phyloP scores from a whole-genome alignment of 768 basidiomycete species.

The Trametes meyenii region DNA sequence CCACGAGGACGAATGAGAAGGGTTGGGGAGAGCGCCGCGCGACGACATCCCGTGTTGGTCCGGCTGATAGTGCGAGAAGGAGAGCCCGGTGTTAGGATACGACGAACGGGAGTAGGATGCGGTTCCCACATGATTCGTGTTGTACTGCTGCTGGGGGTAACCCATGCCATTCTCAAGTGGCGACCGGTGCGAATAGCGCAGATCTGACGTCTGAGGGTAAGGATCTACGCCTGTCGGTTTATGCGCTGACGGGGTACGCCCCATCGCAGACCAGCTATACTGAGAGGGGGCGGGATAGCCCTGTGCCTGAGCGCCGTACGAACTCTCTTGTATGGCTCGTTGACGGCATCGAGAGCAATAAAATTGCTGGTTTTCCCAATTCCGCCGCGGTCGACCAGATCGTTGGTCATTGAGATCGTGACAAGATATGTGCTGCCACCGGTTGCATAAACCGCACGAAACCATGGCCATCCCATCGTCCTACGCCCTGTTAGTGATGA shows the following conservation, averaged over 20 bases:
- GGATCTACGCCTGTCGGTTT: conserved; percentile 12
- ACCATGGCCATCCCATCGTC: conserved; percentile 81
- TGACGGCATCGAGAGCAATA: conserved; percentile 62
- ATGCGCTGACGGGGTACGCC: background rate
- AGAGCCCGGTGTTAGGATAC: conserved; percentile 23
- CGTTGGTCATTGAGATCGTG: conserved; percentile 73
- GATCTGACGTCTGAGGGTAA: conserved; percentile 18
- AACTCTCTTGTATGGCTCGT: conserved; percentile 7
- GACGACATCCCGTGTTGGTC: conserved; percentile 29
- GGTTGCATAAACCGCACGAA: conserved; percentile 78
- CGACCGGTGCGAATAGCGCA: conserved; percentile 20
- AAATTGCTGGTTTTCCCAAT: conserved; percentile 90
- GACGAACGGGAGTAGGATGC: conserved; percentile 24
- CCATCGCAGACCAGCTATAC: conserved; percentile 13
- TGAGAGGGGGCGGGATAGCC: conserved; percentile 15
- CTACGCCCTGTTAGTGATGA: conserved; percentile 42
- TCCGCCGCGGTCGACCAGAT: conserved; percentile 65
- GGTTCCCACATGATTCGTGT: conserved; percentile 14
- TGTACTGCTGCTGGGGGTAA: conserved; percentile 20
- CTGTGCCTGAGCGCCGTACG: conserved; percentile 5
- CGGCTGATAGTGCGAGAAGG: conserved; percentile 34
- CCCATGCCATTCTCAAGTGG: conserved; percentile 17
- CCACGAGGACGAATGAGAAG: conserved; percentile 14
- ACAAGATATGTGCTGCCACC: conserved; percentile 91
- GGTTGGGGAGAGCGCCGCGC: background rate